Evolutionary conservation across 2,329 filamentous ascomycete species (phyloP).

Genomic region (Sclerotinia sclerotiorum): DNA sequence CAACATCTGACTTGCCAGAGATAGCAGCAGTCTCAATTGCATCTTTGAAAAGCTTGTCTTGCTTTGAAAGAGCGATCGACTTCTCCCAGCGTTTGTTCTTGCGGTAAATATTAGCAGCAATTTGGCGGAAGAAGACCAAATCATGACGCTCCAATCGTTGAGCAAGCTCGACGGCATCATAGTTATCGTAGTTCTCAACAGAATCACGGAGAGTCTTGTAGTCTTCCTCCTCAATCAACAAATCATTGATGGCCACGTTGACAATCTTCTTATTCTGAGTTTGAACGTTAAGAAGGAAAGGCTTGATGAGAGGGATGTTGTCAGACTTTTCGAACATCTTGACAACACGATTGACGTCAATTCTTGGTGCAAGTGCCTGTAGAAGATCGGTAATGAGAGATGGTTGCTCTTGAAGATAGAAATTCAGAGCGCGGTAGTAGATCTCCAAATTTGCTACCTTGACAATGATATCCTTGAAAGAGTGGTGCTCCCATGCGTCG

Average conservation of each 20-base stretch:
- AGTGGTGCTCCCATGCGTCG: conserved; percentile 98
- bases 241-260: conserved; percentile 96
- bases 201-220: conserved; percentile 98
- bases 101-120: conserved; percentile 96
- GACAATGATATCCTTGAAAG: conserved; percentile 97
- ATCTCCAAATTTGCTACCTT: conserved; percentile 99
- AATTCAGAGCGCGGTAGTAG: conserved; percentile 95
- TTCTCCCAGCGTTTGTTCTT: conserved; percentile 99
- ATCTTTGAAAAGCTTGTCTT: conserved; percentile 99
- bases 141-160: conserved; percentile 95
- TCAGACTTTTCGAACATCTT: conserved; percentile 99
- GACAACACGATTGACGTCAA: conserved; percentile 98
- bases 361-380: conserved; percentile 84
- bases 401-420: conserved; percentile 96
- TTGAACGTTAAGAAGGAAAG: conserved; percentile 95
- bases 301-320: conserved; percentile 97
- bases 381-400: conserved; percentile 93
- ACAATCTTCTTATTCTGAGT: conserved; percentile 96
- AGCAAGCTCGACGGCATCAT: conserved; percentile 90
- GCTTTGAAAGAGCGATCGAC: conserved; percentile 94
- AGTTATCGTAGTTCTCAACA: conserved; percentile 98
- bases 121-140: conserved; percentile 97
- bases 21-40: conserved; percentile 97
- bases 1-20: conserved; percentile 84
- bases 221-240: conserved; percentile 97